These are phyloP conservation scores for Myxozyma geophila DNA, from an alignment of 805 yeast species.

Conservation along the genomic window DNA sequence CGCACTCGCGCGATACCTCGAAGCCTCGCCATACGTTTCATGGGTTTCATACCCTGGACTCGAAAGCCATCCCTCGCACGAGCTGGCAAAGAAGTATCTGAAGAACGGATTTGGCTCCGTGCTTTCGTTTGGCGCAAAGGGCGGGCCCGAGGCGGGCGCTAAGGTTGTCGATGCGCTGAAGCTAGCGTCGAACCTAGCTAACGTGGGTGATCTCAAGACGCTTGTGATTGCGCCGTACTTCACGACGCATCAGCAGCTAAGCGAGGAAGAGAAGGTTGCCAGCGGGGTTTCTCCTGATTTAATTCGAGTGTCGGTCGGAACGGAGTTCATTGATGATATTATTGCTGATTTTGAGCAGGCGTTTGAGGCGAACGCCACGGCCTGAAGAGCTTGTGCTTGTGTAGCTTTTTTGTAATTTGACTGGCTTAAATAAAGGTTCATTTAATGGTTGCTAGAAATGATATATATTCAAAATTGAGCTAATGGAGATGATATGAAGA, in stretches of 20 bases:
- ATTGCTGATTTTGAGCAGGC: slow-evolving; percentile 88
- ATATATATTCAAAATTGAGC: too few species aligned
- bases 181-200: slow-evolving; percentile 90
- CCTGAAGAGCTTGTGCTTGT: neutral
- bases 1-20: slow-evolving; percentile 76
- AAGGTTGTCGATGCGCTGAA: slow-evolving; percentile 81
- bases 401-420: neutral
- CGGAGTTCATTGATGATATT: slow-evolving; percentile 80
- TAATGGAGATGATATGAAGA: too few species aligned
- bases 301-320: slow-evolving; percentile 88
- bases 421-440: neutral
- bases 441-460: neutral
- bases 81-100: slow-evolving; percentile 81
- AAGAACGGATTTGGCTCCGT: slow-evolving; percentile 83
- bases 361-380: slow-evolving; percentile 60
- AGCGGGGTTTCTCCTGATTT: slow-evolving; percentile 85
- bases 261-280: slow-evolving; percentile 75
- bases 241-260: slow-evolving; percentile 93
- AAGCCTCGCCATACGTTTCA: slow-evolving; percentile 69
- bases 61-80: slow-evolving; percentile 75
- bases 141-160: slow-evolving; percentile 67
- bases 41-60: slow-evolving; percentile 96
- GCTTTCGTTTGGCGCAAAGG: slow-evolving; percentile 85
- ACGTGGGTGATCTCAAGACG: slow-evolving; percentile 96
- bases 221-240: slow-evolving; percentile 94